Percentiles rank a stretch among this genome's conserved stretches.
phyloP scores from a whole-genome alignment of 192 early-diverging fungal genomes.

The Lunasporangiospora selenospora region DNA sequence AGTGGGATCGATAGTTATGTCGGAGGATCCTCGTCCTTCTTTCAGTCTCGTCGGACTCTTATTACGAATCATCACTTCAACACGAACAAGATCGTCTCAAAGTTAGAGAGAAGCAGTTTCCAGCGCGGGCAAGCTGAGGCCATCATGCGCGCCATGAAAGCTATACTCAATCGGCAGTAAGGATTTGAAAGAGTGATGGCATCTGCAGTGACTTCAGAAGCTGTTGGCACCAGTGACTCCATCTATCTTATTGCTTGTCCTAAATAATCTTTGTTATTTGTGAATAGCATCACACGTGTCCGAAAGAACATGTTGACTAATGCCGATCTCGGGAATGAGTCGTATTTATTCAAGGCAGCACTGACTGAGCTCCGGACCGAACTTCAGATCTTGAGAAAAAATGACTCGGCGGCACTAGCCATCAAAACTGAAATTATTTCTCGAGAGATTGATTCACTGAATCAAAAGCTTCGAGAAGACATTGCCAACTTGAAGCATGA shows the following conservation, averaged over 20 bases:
- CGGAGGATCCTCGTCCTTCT: slow-evolving; percentile 1
- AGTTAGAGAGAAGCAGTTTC: slow-evolving; percentile 71
- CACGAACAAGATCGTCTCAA: slow-evolving; percentile 75
- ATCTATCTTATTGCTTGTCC: too few species aligned
- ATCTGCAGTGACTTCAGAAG: too few species aligned
- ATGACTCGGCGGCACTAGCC: slow-evolving; percentile 77
- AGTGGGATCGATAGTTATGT: too few species aligned
- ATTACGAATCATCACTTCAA: slow-evolving; percentile 70
- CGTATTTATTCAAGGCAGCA: slow-evolving; percentile 84
- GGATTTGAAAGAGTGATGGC: too few species aligned
- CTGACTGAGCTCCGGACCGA: slow-evolving; percentile 83
- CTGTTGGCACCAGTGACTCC: neutral
- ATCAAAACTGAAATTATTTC: slow-evolving; percentile 75
- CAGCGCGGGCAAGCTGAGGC: slow-evolving; percentile 73
- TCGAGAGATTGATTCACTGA: slow-evolving; percentile 80
- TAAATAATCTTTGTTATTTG: neutral
- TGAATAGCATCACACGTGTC: slow-evolving; percentile 53
- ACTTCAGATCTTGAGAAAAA: slow-evolving; percentile 75
- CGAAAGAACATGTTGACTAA: slow-evolving; percentile 65
- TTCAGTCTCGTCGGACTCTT: slow-evolving; percentile 19
- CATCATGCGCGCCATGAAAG: slow-evolving; percentile 79
- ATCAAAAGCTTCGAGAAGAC: slow-evolving; percentile 78
- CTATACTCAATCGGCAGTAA: slow-evolving; percentile 63
- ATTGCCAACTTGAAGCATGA: slow-evolving; percentile 80
- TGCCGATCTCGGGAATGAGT: slow-evolving; percentile 85